phyloP scores from a whole-genome alignment of 2,329 filamentous ascomycete species.

The Aureobasidium sp. region DNA sequence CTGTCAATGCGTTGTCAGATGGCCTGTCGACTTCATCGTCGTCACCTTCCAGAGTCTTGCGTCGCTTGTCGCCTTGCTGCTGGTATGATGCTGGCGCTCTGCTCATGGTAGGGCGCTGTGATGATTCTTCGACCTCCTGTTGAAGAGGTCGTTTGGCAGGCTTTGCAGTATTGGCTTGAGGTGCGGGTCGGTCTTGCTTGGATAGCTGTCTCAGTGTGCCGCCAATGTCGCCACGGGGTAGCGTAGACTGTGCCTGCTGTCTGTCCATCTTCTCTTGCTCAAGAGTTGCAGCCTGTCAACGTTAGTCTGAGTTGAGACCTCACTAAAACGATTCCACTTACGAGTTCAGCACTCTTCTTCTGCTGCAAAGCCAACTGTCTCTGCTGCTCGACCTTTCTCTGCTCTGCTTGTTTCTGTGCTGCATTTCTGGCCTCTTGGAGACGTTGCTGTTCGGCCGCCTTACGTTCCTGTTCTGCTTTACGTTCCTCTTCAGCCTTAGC shows the following conservation, averaged over 20 bases:
- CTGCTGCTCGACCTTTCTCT: conserved; percentile 36
- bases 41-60: conserved; percentile 66
- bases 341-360: conserved; percentile 13
- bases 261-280: conserved; percentile 23
- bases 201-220: conserved; percentile 51
- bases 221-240: conserved; percentile 42
- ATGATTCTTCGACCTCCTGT: conserved; percentile 53
- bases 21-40: conserved; percentile 51
- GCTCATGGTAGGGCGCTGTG: conserved; percentile 48
- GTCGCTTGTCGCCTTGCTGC: conserved; percentile 68
- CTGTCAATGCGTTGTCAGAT: conserved; percentile 60
- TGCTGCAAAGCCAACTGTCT: conserved; percentile 44
- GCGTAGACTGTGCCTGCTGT: conserved; percentile 25
- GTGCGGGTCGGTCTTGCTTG: conserved; percentile 50
- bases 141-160: conserved; percentile 67
- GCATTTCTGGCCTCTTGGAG: conserved; percentile 30
- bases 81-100: conserved; percentile 47
- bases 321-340: not conserved
- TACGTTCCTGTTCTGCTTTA: conserved; percentile 31
- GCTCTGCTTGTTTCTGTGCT: conserved; percentile 31
- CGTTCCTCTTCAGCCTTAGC: conserved; percentile 58
- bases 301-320: not conserved
- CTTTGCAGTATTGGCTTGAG: conserved; percentile 61
- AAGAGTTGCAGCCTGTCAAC: conserved; percentile 25
- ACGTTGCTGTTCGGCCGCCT: conserved; percentile 32